Percentiles rank a stretch among this genome's conserved stretches.
Evolutionary conservation across 495 filamentous ascomycete genomes (phyloP).

Genomic region (Neurospora sp.): DNA sequence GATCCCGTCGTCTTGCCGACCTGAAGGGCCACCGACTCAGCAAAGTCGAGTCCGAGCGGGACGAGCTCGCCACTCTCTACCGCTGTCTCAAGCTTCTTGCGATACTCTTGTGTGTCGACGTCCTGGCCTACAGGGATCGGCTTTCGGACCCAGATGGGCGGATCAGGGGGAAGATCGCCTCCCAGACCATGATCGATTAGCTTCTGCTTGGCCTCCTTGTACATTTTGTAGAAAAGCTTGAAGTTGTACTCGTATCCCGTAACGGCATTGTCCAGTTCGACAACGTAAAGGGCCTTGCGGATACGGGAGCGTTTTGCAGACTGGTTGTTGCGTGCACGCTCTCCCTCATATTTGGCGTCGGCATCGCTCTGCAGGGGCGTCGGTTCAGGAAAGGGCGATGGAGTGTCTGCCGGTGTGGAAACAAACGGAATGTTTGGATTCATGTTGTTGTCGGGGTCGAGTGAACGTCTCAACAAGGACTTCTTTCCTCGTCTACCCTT

Average conservation of each 20-base stretch:
- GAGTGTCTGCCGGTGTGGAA: neutral
- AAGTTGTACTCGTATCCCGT: neutral
- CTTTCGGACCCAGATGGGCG: neutral
- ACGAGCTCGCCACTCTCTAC: neutral
- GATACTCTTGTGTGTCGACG: neutral
- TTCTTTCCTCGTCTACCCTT: neutral
- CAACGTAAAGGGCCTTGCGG: constrained; percentile 1
- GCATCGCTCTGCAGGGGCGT: neutral
- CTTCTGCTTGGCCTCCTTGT: neutral
- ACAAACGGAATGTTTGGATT: neutral
- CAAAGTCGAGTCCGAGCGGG: neutral
- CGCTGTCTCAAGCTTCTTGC: neutral
- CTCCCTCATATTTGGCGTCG: neutral
- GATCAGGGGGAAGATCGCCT: neutral
- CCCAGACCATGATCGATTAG: neutral
- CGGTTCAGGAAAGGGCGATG: neutral
- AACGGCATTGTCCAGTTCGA: constrained; percentile 4
- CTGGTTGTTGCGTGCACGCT: constrained; percentile 1
- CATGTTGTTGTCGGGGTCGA: neutral
- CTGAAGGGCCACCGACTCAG: neutral
- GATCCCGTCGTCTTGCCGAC: neutral
- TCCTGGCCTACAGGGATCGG: neutral
- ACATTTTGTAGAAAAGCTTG: neutral
- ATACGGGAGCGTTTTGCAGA: constrained; percentile 1
- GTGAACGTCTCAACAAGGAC: neutral